Conservation (phyloP, 805 yeast species). For the Priceomyces carsonii region DNA sequence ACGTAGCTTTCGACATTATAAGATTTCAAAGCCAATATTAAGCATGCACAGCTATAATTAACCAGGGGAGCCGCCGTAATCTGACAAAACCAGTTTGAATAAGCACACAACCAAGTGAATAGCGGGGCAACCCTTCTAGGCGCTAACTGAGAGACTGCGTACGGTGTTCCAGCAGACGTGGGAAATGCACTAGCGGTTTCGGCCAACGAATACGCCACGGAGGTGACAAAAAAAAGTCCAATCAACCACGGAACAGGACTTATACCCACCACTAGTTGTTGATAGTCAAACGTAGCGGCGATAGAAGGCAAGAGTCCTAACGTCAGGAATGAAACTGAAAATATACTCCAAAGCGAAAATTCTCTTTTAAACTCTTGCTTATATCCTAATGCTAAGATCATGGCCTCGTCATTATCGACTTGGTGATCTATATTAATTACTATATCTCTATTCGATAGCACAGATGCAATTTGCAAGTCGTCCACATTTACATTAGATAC, state of each 20-base stretch:
- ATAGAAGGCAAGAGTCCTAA: conserved; percentile 66
- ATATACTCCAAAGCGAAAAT: conserved; percentile 56
- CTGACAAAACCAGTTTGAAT: conserved; percentile 66
- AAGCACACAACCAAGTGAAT: conserved; percentile 63
- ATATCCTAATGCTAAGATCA: conserved; percentile 59
- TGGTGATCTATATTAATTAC: conserved; percentile 49
- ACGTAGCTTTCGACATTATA: conserved; percentile 38
- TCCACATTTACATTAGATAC: conserved; percentile 34
- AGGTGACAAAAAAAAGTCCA: conserved; percentile 54
- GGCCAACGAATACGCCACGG: conserved; percentile 63
- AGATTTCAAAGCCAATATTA: conserved; percentile 54
- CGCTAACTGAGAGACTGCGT: conserved; percentile 63
- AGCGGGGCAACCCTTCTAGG: conserved; percentile 55
- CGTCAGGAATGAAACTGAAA: conserved; percentile 64
- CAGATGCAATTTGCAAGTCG: conserved; percentile 35
- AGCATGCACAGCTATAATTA: conserved; percentile 54
- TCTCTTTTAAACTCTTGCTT: conserved; percentile 63
- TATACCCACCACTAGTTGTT: conserved; percentile 60
- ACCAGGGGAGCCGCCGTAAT: conserved; percentile 65
- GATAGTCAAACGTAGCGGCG: conserved; percentile 62
- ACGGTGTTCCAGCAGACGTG: conserved; percentile 68
- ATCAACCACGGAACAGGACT: conserved; percentile 63
- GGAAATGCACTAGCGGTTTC: conserved; percentile 69
- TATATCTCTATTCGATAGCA: conserved; percentile 38
- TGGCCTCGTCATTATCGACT: conserved; percentile 51